Evolutionary conservation across 2,329 filamentous ascomycete genomes (phyloP), one percentile per base, ranked within the genome.

Genomic region (Aspergillus sp.): DNA sequence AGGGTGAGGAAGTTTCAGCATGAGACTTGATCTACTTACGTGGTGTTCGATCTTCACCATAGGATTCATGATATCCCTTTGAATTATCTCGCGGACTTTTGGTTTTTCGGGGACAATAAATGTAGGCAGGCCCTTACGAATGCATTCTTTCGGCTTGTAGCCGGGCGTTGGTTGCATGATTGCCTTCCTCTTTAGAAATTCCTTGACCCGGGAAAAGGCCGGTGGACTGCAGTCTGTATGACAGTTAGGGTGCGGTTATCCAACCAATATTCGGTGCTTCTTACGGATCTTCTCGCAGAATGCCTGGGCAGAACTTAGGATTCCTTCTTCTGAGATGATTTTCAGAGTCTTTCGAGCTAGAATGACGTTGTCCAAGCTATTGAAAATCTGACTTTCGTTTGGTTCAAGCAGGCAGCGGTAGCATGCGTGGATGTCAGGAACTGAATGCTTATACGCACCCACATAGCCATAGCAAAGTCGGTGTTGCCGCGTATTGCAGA

Each of bases 401-500:
- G 65, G 65, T 37, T 67, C 62, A 20, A 78, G 64, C n/a, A 81
- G 65, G 59, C 80, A 82, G 30, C 66, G 64, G 61, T 81, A 81
- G 67, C 80, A 82, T 15, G 72, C 70, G 63, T 82, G 78, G n/a
- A 70, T 59, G 27, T 71, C 64, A 33, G 77, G 75, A 19, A 80
- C 59, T 33, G 73, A 72, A 9, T 68, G 64, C 61, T 80, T 78
- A n/a, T 70, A 59, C 2, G 55, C 40, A 30, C 61, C 67, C 8
- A 65, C 63, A 60, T 76, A 81, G 5, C 79, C 80, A 57, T 80
- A 80, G 64, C 80, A 82, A 40, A 72, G 63, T 24, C 74, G 54
- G 67, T 82, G 80, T 60, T 82, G 80, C 64, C 73, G 76, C 9
- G 69, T 76, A 39, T 70, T 62, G 61, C 79, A 82, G 58, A 75